Conservation (phyloP, 345 rosid genomes). For the Bruguiera sexangula region DNA sequence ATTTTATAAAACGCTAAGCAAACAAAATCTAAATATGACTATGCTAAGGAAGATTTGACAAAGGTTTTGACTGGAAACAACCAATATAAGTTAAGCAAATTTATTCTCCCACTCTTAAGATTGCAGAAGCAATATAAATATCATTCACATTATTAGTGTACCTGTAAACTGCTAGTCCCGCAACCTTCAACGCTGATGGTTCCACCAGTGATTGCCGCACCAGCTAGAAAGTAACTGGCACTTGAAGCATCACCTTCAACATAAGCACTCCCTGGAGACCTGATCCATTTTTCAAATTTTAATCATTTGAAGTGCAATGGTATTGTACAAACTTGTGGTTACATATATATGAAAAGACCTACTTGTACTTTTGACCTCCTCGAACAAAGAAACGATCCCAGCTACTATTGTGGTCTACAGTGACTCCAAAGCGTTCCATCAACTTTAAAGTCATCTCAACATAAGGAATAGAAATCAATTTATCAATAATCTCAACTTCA, state of each 20-base stretch:
- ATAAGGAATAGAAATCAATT: conserved; percentile 86
- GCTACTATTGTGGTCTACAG: conserved; percentile 60
- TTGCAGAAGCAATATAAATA: background rate
- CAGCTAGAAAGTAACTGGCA: conserved; percentile 98
- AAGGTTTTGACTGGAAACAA: too few relatives aligned
- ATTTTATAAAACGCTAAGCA: background rate
- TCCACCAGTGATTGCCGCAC: conserved; percentile 95
- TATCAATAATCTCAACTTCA: conserved; percentile 85
- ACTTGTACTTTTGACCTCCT: conserved; percentile 94
- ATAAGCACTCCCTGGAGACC: conserved; percentile 89
- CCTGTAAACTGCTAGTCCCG: conserved; percentile 93
- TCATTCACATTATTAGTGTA: conserved; percentile 12
- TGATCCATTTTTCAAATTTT: conserved; percentile 28
- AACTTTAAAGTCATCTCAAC: conserved; percentile 96
- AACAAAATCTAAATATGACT: too few relatives aligned
- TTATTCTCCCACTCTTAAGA: background rate
- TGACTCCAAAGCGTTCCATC: conserved; percentile 88
- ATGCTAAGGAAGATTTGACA: too few relatives aligned
- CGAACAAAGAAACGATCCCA: conserved; percentile 84
- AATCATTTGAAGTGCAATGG: background rate
- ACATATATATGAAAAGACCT: conserved; percentile 18
- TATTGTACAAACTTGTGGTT: conserved; percentile 7
- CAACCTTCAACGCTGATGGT: conserved; percentile 96
- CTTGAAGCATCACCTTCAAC: conserved; percentile 99
- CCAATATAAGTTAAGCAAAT: too few relatives aligned